Base-by-base conservation (phyloP, 2,329 filamentous ascomycete genomes). In the Macroventuria anomochaeta region DNA sequence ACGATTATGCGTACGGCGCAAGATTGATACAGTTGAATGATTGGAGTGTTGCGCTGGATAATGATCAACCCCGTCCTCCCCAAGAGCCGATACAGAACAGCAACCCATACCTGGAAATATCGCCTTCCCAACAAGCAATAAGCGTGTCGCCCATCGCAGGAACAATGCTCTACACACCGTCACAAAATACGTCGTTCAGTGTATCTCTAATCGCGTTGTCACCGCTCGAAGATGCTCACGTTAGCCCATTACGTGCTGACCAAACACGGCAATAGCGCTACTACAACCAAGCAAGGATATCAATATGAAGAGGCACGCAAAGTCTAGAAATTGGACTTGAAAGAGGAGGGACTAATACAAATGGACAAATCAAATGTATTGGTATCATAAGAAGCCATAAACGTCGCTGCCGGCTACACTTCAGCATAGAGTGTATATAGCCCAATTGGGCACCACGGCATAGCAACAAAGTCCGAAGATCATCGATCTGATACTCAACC, bases 171-270 rank as follows among this genome's bases (percentile, higher is more conserved):
- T 28, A 49, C n/a, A 15, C 33, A 7, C 28, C 57, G 15, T 38
- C 54, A 32, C 59, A 53, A 3, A 38, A 36, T 15, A 36, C 38
- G 12, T 34, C 54, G 15, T 43, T 46, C 21, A 46, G 46, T 2
- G 42, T 60, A 3, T 62, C 59, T 12, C 57, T 57, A 3, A 39
- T 63, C 12, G 41, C 55, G 18, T 38, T 38, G 8, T 60, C 57
- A 29, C 52, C 57, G 26, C 57, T 59, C 13, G 49, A 47, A 41
- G 40, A 44, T 12, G 55, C 48, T 10, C 53, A 57, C 20, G 37
- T 58, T 36, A 52, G 52, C 42, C 46, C 43, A 26, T 31, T 17
- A 25, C 46, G 32, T 26, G 20, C 40, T 28, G 46, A 34, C 41
- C 29, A 39, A 25, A 40, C 15, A 15, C 28, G 18, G 2, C 37